Evolutionary conservation across 1,284 basidiomycete species (phyloP).

Genomic region (Vanrija pseudolonga): DNA sequence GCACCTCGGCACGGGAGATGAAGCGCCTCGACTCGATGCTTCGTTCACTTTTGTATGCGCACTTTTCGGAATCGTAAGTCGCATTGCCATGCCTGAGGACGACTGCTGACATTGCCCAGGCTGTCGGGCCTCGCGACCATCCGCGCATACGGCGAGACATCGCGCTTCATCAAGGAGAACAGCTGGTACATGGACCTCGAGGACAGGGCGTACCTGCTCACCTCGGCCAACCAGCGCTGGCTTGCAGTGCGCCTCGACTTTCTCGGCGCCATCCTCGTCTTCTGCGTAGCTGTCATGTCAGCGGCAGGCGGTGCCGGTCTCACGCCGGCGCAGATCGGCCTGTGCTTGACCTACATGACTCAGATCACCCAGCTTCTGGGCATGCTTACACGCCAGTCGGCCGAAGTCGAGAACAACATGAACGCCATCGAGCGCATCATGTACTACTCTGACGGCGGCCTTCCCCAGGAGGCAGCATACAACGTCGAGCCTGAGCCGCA

Average conservation of each 20-base stretch:
- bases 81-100: conserved; percentile 41
- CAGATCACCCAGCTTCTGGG: conserved; percentile 55
- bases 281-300: conserved; percentile 56
- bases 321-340: conserved; percentile 63
- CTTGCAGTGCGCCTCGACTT: conserved; percentile 74
- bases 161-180: conserved; percentile 64
- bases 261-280: conserved; percentile 63
- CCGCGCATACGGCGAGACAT: conserved; percentile 63
- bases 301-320: conserved; percentile 55
- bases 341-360: conserved; percentile 64
- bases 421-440: conserved; percentile 69
- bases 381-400: conserved; percentile 56
- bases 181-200: conserved; percentile 71
- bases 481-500: conserved; percentile 55
- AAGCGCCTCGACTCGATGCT: conserved; percentile 59
- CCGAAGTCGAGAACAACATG: conserved; percentile 63
- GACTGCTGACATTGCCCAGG: conserved; percentile 18
- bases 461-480: conserved; percentile 63
- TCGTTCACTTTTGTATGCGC: conserved; percentile 68
- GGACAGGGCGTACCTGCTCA: conserved; percentile 60
- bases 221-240: conserved; percentile 56
- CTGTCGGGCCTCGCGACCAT: conserved; percentile 70
- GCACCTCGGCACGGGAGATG: conserved; percentile 74
- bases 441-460: conserved; percentile 57
- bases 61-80: conserved; percentile 66